Evolutionary conservation across 2,329 filamentous ascomycete genomes (phyloP), one percentile per base, ranked within the genome.

Genomic region (Plectosphaerella sp.): DNA sequence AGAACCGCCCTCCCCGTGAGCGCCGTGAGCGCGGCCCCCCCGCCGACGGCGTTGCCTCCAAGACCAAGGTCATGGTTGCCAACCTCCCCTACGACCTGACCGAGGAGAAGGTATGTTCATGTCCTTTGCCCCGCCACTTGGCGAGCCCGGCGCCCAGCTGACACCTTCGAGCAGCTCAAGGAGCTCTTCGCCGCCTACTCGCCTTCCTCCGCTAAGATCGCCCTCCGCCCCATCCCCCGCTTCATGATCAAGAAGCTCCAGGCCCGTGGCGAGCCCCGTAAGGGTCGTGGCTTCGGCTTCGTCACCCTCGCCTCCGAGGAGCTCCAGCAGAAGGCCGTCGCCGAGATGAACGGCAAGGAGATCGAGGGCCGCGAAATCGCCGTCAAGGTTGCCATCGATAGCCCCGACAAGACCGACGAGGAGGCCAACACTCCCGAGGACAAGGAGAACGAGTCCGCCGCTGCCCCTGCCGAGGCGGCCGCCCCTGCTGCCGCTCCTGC

Each of bases 211-310:
- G 93, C 94, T 73, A 99, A 97, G 86, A 97, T 99, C 68, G 94
- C 94, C 61, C 90, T 99, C 63, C 93, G 94, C 65, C 94, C 94
- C 49, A 99, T 99, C 62, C 94, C 94, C 63, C 92, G 93, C 66
- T 99, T 97, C 82, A 99, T 99, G 94, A 94, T 99, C 77, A 97
- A 97, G 88, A 99, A 99, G 84, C 90, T 99, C 58, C 92, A 96
- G 78, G 92, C 93, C 66, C 93, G 94, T 70, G 92, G 92, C 69
- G 94, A 99, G 79, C 87, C 93, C 65, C 94, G 94, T 79, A 99
- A 99, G 87, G 94, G 94, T 57, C 94, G 94, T 79, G 94, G 94
- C 61, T 99, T 99, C 72, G 94, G 94, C 61, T 99, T 99, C 72
- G 94, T 99, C 58, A 97, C 91, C 56, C 87, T 99, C 57, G 88